Conservation (phyloP, 1,139 yeast genomes). For the Blastobotrys raffinosifermentans region DNA sequence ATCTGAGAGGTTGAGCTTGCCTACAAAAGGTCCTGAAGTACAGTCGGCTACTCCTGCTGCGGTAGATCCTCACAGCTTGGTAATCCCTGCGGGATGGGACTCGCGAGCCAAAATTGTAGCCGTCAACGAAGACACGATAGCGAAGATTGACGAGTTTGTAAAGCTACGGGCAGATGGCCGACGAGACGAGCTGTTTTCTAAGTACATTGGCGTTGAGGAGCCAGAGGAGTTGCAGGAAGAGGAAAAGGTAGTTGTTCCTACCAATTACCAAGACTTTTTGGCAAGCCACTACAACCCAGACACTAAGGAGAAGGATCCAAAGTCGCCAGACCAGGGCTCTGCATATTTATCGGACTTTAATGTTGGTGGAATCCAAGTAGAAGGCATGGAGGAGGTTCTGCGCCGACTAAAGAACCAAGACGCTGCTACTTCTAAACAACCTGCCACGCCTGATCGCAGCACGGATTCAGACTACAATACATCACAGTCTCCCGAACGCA, state of each 20-base stretch:
- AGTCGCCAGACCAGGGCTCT: not conserved
- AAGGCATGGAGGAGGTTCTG: conserved; percentile 26
- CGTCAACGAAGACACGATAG: conserved; percentile 24
- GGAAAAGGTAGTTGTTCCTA: conserved; percentile 5
- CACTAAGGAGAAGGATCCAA: not conserved
- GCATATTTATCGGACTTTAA: conserved; percentile 17
- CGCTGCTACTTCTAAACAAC: conserved; percentile 14
- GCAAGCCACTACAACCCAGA: conserved; percentile 16
- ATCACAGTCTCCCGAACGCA: conserved; percentile 15
- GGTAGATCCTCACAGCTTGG: conserved; percentile 35
- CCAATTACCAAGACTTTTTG: conserved; percentile 26
- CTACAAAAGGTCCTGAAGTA: conserved; percentile 12
- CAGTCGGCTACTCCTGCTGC: conserved; percentile 26
- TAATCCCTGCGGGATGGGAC: conserved; percentile 42
- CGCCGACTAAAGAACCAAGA: conserved; percentile 24
- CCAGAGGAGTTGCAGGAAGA: conserved; percentile 1
- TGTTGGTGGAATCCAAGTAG: conserved; percentile 30
- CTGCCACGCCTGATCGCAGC: conserved; percentile 18
- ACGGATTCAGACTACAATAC: conserved; percentile 14
- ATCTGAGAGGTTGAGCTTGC: conserved; percentile 24
- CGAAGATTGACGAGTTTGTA: conserved; percentile 16
- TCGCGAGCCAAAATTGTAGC: conserved; percentile 32
- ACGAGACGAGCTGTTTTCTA: not conserved
- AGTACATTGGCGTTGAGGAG: too few relatives aligned
- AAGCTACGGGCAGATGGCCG: conserved; percentile 15